Evolutionary conservation across 768 basidiomycete genomes (phyloP).

Genomic region (Amanita polypyramis): DNA sequence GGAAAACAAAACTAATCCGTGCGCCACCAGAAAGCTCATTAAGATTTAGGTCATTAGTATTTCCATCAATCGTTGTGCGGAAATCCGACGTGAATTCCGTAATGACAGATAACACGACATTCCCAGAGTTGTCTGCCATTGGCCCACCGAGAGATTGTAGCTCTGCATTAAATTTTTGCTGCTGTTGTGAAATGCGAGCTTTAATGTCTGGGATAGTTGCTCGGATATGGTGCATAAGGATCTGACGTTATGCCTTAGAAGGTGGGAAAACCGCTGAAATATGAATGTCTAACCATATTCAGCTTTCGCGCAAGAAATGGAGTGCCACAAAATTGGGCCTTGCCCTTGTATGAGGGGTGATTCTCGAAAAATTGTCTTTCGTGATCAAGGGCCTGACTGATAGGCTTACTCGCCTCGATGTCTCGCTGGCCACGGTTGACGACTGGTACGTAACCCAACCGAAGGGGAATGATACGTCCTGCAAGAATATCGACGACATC

Average conservation of each 20-base stretch:
- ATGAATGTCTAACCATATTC: conserved; percentile 61
- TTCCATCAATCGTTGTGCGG: conserved; percentile 94
- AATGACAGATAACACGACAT: conserved; percentile 92
- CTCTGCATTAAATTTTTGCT: conserved; percentile 82
- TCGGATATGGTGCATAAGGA: conserved; percentile 98
- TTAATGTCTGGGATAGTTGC: conserved; percentile 99
- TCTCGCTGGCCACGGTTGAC: conserved; percentile 98
- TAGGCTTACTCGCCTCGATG: conserved; percentile 84
- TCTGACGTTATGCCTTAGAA: conserved; percentile 32
- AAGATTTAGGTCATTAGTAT: conserved; percentile 87
- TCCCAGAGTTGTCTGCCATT: conserved; percentile 80
- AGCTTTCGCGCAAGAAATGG: conserved; percentile 93
- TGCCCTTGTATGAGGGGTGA: conserved; percentile 87
- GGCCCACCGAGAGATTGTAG: conserved; percentile 78
- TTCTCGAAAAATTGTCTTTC: conserved; percentile 94
- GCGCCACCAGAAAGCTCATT: conserved; percentile 99
- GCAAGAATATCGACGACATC: conserved; percentile 99
- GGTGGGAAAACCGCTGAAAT: background rate
- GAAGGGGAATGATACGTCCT: conserved; percentile 90
- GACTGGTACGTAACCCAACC: conserved; percentile 95
- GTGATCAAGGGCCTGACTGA: conserved; percentile 73
- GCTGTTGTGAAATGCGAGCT: conserved; percentile 82
- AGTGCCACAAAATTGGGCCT: conserved; percentile 94
- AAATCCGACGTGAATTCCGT: conserved; percentile 98
- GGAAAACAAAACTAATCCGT: conserved; percentile 97